A percentile compares a stretch with the other conserved stretches of the same genome.
phyloP scores from a whole-genome alignment of 148 eudicot genomes.

The Nepenthes gracilis region DNA sequence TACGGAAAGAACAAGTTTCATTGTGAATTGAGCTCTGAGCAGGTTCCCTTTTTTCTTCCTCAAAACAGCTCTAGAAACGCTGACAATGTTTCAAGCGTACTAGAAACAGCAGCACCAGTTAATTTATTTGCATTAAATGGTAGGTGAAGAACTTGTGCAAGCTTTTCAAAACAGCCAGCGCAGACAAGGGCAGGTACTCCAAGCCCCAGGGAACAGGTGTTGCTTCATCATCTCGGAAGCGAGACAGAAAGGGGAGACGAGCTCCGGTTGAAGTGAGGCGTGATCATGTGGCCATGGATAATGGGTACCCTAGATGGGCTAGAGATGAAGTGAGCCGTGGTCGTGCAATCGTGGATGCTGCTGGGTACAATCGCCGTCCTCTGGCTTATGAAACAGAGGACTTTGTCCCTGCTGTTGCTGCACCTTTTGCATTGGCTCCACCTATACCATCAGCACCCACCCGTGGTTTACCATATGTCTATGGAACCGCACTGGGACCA shows the following conservation, averaged over 20 bases:
- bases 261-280: neutral
- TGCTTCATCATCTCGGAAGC: slow-evolving; percentile 1
- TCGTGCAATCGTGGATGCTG: neutral
- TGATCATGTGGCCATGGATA: neutral
- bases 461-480: slow-evolving; percentile 21
- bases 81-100: neutral
- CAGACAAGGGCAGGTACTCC: slow-evolving; percentile 15
- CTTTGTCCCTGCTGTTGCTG: slow-evolving; percentile 18
- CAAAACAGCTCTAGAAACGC: neutral
- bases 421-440: slow-evolving; percentile 11
- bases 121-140: neutral
- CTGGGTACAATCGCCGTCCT: slow-evolving; percentile 20
- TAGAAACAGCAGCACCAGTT: neutral
- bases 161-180: slow-evolving; percentile 46
- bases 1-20: slow-evolving; percentile 62
- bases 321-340: neutral
- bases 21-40: slow-evolving; percentile 53
- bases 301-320: slow-evolving; percentile 4
- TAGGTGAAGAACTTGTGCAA: slow-evolving; percentile 75
- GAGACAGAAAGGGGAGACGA: slow-evolving; percentile 17
- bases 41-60: slow-evolving; percentile 31
- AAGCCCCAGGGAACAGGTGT: neutral
- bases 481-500: slow-evolving; percentile 17
- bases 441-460: neutral
- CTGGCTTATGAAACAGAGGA: slow-evolving; percentile 33